Conservation (phyloP, 768 basidiomycete genomes). For the Pleurotus citrinopileatus region DNA sequence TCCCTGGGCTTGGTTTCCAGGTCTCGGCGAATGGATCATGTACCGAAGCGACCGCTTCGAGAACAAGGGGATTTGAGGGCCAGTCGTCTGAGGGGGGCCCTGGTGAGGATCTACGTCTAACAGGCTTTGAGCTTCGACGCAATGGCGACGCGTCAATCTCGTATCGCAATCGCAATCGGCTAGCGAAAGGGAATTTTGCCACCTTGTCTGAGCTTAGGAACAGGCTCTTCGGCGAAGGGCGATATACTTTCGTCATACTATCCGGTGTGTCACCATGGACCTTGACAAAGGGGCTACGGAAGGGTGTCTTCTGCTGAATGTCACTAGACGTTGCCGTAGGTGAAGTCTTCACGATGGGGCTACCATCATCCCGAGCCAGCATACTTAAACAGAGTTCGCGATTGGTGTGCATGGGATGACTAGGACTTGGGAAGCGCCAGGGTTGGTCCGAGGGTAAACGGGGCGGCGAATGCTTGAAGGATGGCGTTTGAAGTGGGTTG, state of each 20-base stretch:
- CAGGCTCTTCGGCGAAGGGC: conserved; percentile 36
- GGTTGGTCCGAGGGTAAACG: conserved; percentile 77
- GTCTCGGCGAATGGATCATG: conserved; percentile 45
- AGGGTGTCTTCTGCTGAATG: conserved; percentile 32
- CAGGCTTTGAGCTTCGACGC: conserved; percentile 24
- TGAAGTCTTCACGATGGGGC: conserved; percentile 39
- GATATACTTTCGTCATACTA: conserved; percentile 28
- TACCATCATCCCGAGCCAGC: conserved; percentile 52
- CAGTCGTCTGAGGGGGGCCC: conserved; percentile 30
- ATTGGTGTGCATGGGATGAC: conserved; percentile 70
- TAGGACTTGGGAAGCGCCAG: conserved; percentile 79
- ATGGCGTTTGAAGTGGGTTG: conserved; percentile 69
- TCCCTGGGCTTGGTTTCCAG: conserved; percentile 43
- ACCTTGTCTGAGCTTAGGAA: conserved; percentile 23
- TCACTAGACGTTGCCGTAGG: conserved; percentile 27
- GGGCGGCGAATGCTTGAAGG: conserved; percentile 75
- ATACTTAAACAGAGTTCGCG: conserved; percentile 66
- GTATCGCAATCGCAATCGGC: conserved; percentile 22
- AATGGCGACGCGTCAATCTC: conserved; percentile 49
- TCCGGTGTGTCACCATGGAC: conserved; percentile 25
- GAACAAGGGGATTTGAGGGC: conserved; percentile 28
- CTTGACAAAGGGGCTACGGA: conserved; percentile 24
- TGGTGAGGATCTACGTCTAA: neutral
- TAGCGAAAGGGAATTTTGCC: conserved; percentile 4
- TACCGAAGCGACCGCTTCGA: conserved; percentile 1